Conservation (phyloP, 192 early-diverging fungal species). For the Spinellus fusiger region DNA sequence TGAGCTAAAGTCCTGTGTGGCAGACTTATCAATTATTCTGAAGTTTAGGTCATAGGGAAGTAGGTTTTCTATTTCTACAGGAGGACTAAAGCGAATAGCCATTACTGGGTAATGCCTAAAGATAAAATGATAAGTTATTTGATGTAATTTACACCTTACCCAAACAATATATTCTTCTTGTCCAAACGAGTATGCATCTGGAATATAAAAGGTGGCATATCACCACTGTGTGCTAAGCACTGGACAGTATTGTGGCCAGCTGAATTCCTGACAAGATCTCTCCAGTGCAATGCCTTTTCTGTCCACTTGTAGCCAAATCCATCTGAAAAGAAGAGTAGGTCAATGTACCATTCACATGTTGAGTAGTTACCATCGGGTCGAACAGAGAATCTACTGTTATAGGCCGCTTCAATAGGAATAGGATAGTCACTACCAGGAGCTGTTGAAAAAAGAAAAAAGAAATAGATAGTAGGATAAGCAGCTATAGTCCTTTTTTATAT, state of each 20-base stretch:
- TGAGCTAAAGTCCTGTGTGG: constrained; percentile 60
- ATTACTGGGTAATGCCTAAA: constrained; percentile 67
- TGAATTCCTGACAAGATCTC: constrained; percentile 52
- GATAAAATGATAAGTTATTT: background rate
- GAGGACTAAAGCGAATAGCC: constrained; percentile 67
- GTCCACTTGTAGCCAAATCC: constrained; percentile 88
- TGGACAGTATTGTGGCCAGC: constrained; percentile 22
- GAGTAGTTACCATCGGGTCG: constrained; percentile 64
- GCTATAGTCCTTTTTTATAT: background rate
- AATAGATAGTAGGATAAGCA: too few species aligned
- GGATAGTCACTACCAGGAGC: constrained; percentile 79
- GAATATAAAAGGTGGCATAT: constrained; percentile 61
- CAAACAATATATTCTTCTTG: constrained; percentile 40
- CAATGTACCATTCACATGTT: background rate
- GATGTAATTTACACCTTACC: constrained; percentile 11
- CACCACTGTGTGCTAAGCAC: constrained; percentile 35
- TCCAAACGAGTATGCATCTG: constrained; percentile 56
- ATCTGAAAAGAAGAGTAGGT: constrained; percentile 15
- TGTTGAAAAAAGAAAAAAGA: too few species aligned
- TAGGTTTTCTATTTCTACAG: constrained; percentile 90
- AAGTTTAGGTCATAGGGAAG: constrained; percentile 85
- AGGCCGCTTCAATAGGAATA: constrained; percentile 83
- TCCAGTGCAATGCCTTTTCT: constrained; percentile 74
- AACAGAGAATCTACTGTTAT: constrained; percentile 70
- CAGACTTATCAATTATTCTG: constrained; percentile 70